Evolutionary conservation across 208 protist genomes (phyloP), one percentile per base, ranked within the genome.

Genomic region (Acanthamoeba triangularis): DNA sequence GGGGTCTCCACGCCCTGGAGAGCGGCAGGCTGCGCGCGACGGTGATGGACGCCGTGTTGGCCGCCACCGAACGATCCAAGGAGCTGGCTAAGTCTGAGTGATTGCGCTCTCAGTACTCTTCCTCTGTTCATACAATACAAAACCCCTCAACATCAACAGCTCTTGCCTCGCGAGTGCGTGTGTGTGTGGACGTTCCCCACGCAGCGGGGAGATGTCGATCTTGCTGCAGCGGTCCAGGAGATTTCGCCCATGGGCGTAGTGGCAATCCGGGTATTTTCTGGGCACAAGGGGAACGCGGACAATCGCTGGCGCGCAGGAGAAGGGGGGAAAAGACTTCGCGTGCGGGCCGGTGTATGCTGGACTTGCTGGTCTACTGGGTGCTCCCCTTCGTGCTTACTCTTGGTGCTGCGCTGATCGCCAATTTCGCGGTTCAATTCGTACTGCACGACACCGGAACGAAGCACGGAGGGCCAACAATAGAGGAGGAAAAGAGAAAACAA

Each of bases 41-140:
- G 1, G 98, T 99, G 14, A 99, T 99, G 59, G 97, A 98, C 90
- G 99, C 99, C 2, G 99, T 99, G 90, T 93, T 98, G 16, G 98
- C 97, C 14, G 98, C 98, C 72, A 98, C 98, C 90, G 97, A 98
- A 7, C 98, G 99, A 44, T 99, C 98, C 1, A 98, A 97, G 82
- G 96, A 98, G 90, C 95, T 99, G 13, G 98, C 99, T 82, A 91
- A 91, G 84, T 33, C n/a, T 30, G 74, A 84, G 25, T 84, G 41
- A 61, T 61, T 61, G 20, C 54, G 5, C 23, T 61, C 54, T 54
- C 49, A n/a, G n/a, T n/a, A n/a, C 54, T 61, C 54, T 61, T 61
- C 23, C 14, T 0, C 54, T 61, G 54, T 61, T 61, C 25, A 65
- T 65, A 65, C 1, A 59, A 23, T 0, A 59, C 18, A 59, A 25